phyloP scores from a whole-genome alignment of 1,139 yeast genomes.

The Scheffersomyces titani region DNA sequence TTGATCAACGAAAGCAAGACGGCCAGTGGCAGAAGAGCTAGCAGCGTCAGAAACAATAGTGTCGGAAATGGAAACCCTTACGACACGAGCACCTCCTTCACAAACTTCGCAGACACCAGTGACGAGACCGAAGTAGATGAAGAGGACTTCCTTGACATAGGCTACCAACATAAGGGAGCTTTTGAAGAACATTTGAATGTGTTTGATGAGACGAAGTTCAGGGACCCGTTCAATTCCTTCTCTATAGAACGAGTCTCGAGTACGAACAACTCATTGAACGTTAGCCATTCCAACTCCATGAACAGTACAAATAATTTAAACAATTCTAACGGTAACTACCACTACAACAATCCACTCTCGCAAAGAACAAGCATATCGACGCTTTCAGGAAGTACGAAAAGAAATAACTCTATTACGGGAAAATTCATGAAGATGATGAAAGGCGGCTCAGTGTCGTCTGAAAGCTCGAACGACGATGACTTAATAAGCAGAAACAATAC shows the following conservation, averaged over 20 bases:
- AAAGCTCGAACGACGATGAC: constrained; percentile 2
- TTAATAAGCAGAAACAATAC: not conserved
- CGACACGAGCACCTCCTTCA: constrained; percentile 1
- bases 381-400: constrained; percentile 4
- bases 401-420: constrained; percentile 16
- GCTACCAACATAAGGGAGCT: not conserved
- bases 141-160: not conserved
- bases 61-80: not conserved
- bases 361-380: constrained; percentile 1
- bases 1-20: not conserved
- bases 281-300: constrained; percentile 10
- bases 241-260: not conserved
- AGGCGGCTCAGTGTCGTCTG: not conserved
- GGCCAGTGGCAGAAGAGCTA: constrained; percentile 1
- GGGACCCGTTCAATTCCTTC: not conserved
- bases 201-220: not conserved
- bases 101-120: constrained; percentile 1
- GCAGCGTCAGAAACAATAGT: constrained; percentile 1
- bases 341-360: constrained; percentile 1
- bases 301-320: not conserved
- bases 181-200: not conserved
- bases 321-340: not conserved
- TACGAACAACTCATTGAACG: constrained; percentile 14
- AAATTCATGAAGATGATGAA: constrained; percentile 10
- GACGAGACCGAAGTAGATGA: constrained; percentile 1